Base-by-base conservation (phyloP, 805 yeast genomes). In the Starmerella sirachaensis region DNA sequence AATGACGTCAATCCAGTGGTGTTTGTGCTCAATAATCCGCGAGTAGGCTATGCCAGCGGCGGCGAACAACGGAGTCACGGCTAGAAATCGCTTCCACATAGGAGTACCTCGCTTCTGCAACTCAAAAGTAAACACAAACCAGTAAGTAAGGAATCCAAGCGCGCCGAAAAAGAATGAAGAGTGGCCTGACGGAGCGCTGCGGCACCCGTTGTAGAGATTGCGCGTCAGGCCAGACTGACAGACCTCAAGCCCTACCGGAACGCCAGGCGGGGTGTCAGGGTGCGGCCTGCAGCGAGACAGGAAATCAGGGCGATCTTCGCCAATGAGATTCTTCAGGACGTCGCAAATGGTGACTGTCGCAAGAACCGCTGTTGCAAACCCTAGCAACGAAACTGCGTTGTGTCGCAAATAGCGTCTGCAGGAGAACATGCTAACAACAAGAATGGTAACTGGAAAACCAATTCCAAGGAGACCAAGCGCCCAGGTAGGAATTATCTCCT, bases 301-400 rank as follows among this genome's bases (percentile, higher is more conserved):
- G 55, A 86, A 82, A 59, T 88, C 98, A 0, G 98, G 98, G 43
- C 98, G 67, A 43, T 78, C 82, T 53, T 95, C 70, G 5, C 95
- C 96, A 38, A 88, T 72, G 74, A 81, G 75, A 53, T 78, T 75
- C 61, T 88, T 88, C 42, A 83, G 56, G 12, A 76, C 62, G 52
- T 83, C 83, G 3, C 94, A 82, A 35, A 79, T 52, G 20, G 78
- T 62, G 29, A 74, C 66, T 20, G 81, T 73, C 11, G 76, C 59
- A 14, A 73, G 64, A 40, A 79, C 62, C 0, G 85, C 66, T 1
- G 82, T 58, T 8, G 63, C 55, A 18, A 82, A 63, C 1, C 94
- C 94, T 18, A 86, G 47, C 0, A 76, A 42, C 0, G 93, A 74
- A 13, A 78, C 60, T 51, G 73, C 78, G 11, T 78, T 31, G 41